Conservation (phyloP, 352 stramenopile genomes). For the Pythium phragmitis region DNA sequence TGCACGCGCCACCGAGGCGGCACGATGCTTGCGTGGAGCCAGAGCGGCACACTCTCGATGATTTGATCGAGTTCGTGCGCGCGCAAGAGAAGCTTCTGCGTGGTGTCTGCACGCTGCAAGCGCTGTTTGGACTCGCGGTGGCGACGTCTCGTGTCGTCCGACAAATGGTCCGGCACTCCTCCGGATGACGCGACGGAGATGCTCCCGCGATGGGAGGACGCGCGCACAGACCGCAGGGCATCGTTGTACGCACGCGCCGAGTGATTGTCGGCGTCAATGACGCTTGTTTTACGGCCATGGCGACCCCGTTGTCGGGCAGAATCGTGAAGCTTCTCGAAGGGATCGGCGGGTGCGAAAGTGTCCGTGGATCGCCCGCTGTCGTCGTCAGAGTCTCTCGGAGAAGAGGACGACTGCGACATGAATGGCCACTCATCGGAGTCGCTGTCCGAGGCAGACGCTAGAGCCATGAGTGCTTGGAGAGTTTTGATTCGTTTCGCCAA, state of each 20-base stretch:
- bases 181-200: constrained; percentile 22
- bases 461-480: background rate
- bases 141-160: constrained; percentile 26
- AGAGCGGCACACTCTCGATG: constrained; percentile 39
- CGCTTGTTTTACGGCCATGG: constrained; percentile 8
- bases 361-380: background rate
- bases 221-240: constrained; percentile 15
- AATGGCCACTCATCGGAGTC: constrained; percentile 1
- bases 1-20: constrained; percentile 41
- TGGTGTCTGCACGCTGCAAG: constrained; percentile 33
- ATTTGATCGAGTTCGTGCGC: constrained; percentile 35
- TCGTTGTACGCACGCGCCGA: constrained; percentile 24
- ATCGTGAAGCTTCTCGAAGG: background rate
- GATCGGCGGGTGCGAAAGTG: background rate
- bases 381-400: constrained; percentile 3
- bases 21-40: constrained; percentile 40
- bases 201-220: constrained; percentile 22
- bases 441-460: constrained; percentile 5
- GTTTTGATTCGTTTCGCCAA: background rate
- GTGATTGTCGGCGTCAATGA: constrained; percentile 1
- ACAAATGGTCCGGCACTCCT: background rate
- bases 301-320: background rate
- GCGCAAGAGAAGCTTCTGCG: constrained; percentile 36
- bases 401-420: background rate
- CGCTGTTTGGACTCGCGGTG: constrained; percentile 44